Evolutionary conservation across 2,329 filamentous ascomycete genomes (phyloP), one percentile per base, ranked within the genome.

Genomic region (Fusarium pseudonygamai): DNA sequence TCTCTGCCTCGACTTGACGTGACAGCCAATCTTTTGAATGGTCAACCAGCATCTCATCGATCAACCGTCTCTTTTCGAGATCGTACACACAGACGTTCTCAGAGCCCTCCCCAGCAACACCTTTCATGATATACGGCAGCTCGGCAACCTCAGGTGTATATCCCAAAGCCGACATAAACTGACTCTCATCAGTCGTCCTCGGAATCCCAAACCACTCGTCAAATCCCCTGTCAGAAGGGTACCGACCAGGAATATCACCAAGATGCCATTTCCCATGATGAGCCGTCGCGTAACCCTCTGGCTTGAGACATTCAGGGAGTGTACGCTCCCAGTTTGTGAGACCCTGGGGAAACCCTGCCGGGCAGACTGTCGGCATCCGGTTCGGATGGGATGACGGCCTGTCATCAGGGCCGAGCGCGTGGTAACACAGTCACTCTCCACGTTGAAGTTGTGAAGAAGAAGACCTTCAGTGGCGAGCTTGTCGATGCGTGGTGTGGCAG

Each of bases 171-270:
- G 75, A 79, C 3, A 80, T 81, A 30, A 83, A 82, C 58, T 81
- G 80, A 5, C 74, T 82, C 64, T 83, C 81, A 57, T 82, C 80
- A 1, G 80, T 82, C 0, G 80, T 82, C 12, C 81, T 63, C 0
- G 81, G 81, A 22, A 83, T 83, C 2, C 81, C 80, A 15, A 78
- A 80, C 80, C 81, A 83, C 39, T 83, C 79, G 34, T 83, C 80
- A 30, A 83, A 83, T 0, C 81, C 81, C 5, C 81, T 61, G 34
- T 81, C 81, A 5, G 77, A 80, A 0, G 81, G 81, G 13, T 82
- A 82, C 3, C 81, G 76, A 1, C 81, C 81, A 0, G 78, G 74
- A 3, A 82, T 69, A 52, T 82, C 81, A 0, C 81, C 80, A 5
- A 82, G 69, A 45, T 83, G 80, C 81, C 81, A 82, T 40, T 82